These are phyloP conservation scores for Lachancea dasiensis DNA, from an alignment of 805 yeast genomes.

Conservation along the genomic window DNA sequence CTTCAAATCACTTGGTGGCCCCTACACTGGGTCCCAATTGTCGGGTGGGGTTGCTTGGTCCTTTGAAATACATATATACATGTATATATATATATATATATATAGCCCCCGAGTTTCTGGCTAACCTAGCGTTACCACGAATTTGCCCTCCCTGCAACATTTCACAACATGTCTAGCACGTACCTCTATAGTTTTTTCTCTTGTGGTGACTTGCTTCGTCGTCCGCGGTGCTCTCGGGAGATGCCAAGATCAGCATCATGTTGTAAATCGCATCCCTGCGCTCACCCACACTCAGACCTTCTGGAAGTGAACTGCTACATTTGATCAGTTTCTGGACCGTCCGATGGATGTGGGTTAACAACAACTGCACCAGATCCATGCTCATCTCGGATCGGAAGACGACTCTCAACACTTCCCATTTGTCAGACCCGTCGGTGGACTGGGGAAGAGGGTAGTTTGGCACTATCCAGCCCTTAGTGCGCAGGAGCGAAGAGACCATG, in stretches of 20 bases:
- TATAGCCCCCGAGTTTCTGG: no score
- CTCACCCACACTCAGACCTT: conserved; percentile 7
- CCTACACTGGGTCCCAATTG: no score
- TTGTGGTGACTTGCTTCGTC: conserved; percentile 10
- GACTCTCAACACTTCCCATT: conserved; percentile 70
- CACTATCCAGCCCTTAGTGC: conserved; percentile 79
- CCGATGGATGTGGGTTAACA: conserved; percentile 21
- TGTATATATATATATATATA: no score
- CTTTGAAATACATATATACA: no score
- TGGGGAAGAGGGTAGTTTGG: conserved; percentile 84
- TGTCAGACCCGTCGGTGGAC: conserved; percentile 38
- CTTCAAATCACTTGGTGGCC: no score
- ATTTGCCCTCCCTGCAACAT: no score
- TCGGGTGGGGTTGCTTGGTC: no score
- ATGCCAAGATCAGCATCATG: conserved; percentile 21
- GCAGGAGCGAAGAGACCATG: conserved; percentile 60
- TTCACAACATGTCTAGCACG: no score
- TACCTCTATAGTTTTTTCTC: conserved; percentile 28
- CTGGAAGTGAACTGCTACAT: conserved; percentile 15
- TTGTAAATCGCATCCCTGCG: conserved; percentile 17
- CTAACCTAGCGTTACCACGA: no score
- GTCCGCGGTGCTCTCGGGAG: conserved; percentile 17
- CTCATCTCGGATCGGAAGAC: conserved; percentile 72
- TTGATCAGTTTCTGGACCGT: conserved; percentile 17
- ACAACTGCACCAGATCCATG: conserved; percentile 32